A percentile compares a stretch with the other conserved stretches of the same genome.
phyloP scores from a whole-genome alignment of 2,329 filamentous ascomycete species.

The Penicillium hesseltinei region DNA sequence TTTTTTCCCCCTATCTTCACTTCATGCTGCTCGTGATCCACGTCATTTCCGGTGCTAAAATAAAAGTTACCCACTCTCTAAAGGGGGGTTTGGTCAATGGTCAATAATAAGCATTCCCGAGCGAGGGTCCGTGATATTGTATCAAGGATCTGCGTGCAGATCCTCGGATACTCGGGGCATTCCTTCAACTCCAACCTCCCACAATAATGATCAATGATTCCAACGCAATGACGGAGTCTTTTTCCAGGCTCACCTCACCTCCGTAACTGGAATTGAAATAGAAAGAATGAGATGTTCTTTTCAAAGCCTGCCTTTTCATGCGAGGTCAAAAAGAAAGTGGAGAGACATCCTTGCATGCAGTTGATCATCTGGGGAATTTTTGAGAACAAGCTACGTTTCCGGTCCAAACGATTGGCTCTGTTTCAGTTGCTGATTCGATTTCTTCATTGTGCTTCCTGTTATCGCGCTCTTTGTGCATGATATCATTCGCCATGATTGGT shows the following conservation, averaged over 20 bases:
- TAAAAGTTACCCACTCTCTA: neutral
- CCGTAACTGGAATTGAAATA: neutral
- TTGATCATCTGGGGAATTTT: slow-evolving; percentile 16
- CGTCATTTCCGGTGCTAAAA: neutral
- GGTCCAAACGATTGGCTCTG: slow-evolving; percentile 14
- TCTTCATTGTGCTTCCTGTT: slow-evolving; percentile 1
- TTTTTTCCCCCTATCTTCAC: no score
- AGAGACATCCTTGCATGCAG: slow-evolving; percentile 21
- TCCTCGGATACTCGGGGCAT: slow-evolving; percentile 1
- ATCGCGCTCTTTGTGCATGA: neutral
- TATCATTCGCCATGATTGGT: neutral
- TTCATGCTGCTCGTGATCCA: neutral
- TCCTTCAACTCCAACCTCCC: neutral
- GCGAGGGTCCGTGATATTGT: neutral
- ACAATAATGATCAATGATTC: neutral
- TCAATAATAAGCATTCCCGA: slow-evolving; percentile 4
- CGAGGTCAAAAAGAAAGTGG: slow-evolving; percentile 8
- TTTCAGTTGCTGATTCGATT: slow-evolving; percentile 4
- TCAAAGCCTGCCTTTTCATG: neutral
- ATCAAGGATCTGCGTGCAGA: slow-evolving; percentile 7
- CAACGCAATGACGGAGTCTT: neutral
- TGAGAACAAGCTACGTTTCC: slow-evolving; percentile 5
- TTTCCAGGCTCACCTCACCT: neutral
- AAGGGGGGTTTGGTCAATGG: neutral
- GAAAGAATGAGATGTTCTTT: neutral